phyloP scores from a whole-genome alignment of 2,329 filamentous ascomycete genomes.

The Penicillium brevicompactum region DNA sequence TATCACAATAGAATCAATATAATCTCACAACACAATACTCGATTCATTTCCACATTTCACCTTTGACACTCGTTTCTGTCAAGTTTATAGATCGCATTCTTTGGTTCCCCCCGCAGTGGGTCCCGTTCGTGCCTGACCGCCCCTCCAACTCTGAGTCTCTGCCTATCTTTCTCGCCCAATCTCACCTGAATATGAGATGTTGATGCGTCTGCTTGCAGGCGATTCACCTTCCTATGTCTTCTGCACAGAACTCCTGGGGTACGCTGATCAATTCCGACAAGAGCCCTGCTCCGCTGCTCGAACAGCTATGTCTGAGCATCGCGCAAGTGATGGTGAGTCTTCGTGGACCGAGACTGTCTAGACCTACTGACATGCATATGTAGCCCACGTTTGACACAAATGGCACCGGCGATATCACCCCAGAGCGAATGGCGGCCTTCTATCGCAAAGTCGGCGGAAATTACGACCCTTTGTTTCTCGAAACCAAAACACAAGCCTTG shows the following conservation, averaged over 20 bases:
- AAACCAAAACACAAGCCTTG: conserved; percentile 71
- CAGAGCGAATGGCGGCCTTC: conserved; percentile 73
- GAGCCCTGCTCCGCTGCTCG: conserved; percentile 65
- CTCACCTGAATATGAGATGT: conserved; percentile 15
- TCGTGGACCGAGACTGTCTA: background rate
- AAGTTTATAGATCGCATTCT: background rate
- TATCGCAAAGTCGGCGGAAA: conserved; percentile 75
- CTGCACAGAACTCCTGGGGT: conserved; percentile 56
- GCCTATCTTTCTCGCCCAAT: background rate
- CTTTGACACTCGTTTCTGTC: background rate
- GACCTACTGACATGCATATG: conserved; percentile 7
- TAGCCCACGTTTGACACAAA: conserved; percentile 37
- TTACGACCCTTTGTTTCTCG: conserved; percentile 78
- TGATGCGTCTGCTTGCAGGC: conserved; percentile 8
- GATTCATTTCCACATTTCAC: too few relatives aligned
- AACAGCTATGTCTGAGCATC: conserved; percentile 69
- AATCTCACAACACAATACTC: background rate
- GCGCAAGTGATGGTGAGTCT: conserved; percentile 68
- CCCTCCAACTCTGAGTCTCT: conserved; percentile 11
- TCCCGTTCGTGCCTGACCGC: conserved; percentile 28
- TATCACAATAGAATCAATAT: background rate
- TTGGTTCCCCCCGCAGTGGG: conserved; percentile 24
- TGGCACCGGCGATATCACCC: conserved; percentile 51
- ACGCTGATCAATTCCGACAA: conserved; percentile 68
- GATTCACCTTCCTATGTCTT: conserved; percentile 30